These are phyloP conservation scores for Nakaseomyces sp. DNA, from an alignment of 1,139 yeast genomes.

Conservation along the genomic window DNA sequence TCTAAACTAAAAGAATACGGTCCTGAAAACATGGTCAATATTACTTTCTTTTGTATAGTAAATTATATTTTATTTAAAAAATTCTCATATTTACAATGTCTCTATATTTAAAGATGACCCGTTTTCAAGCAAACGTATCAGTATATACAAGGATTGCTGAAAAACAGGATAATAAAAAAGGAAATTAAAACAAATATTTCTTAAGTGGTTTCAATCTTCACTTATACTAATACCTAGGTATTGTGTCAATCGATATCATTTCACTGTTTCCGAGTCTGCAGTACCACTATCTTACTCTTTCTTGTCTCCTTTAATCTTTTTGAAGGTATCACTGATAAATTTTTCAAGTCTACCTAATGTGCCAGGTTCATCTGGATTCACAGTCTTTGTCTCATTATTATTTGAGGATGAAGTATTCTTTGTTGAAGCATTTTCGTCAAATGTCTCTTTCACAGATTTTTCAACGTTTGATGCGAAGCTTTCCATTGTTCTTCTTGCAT, in stretches of 20 bases:
- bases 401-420: slow-evolving; percentile 3
- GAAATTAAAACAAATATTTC: too few species aligned
- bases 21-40: too few species aligned
- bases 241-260: too few species aligned
- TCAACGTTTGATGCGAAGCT: slow-evolving; percentile 11
- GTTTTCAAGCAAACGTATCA: background rate
- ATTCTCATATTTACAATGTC: slow-evolving; percentile 1
- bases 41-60: too few species aligned
- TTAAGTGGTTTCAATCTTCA: too few species aligned
- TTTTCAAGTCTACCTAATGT: slow-evolving; percentile 54
- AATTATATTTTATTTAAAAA: background rate
- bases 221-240: too few species aligned
- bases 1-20: too few species aligned
- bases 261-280: background rate
- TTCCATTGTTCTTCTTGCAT: slow-evolving; percentile 52
- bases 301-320: slow-evolving; percentile 37
- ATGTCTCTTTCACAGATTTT: slow-evolving; percentile 12
- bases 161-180: too few species aligned
- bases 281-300: slow-evolving; percentile 6
- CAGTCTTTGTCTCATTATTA: slow-evolving; percentile 1
- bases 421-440: slow-evolving; percentile 9
- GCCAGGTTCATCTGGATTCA: slow-evolving; percentile 40
- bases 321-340: slow-evolving; percentile 56
- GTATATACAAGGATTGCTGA: slow-evolving; percentile 1
- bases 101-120: background rate